A percentile compares a stretch with the other conserved stretches of the same genome.
These are phyloP conservation scores for Dactylellina leptospora DNA, from an alignment of 2,329 filamentous ascomycete genomes.

Conservation along the genomic window DNA sequence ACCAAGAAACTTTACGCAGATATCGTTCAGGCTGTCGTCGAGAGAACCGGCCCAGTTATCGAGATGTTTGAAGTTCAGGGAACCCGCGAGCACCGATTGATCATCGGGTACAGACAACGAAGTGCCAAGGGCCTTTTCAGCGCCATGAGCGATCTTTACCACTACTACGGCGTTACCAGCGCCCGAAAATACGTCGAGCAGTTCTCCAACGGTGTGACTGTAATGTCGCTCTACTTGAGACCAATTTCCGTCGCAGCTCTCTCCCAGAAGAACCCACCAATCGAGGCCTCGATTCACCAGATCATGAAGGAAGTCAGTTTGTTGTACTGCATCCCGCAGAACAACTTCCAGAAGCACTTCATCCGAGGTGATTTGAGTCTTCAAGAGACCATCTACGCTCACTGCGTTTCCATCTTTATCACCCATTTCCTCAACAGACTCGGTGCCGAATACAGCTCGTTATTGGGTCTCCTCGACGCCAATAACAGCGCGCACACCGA, in stretches of 20 bases:
- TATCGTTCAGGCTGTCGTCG: constrained; percentile 85
- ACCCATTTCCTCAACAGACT: constrained; percentile 98
- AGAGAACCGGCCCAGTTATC: constrained; percentile 89
- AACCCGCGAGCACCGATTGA: constrained; percentile 88
- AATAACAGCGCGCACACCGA: constrained; percentile 86
- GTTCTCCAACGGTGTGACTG: constrained; percentile 97
- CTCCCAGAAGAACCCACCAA: constrained; percentile 73
- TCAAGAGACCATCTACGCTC: constrained; percentile 96
- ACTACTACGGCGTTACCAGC: constrained; percentile 97
- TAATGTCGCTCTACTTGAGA: constrained; percentile 93
- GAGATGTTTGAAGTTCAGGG: constrained; percentile 97
- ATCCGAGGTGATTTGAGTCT: constrained; percentile 84
- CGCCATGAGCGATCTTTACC: constrained; percentile 92
- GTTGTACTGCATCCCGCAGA: constrained; percentile 96
- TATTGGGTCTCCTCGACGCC: constrained; percentile 79
- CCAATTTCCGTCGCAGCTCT: constrained; percentile 68
- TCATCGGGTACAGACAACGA: constrained; percentile 91
- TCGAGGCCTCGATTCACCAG: constrained; percentile 95
- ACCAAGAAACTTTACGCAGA: constrained; percentile 96
- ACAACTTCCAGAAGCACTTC: constrained; percentile 92
- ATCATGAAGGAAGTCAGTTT: constrained; percentile 99
- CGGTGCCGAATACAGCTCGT: constrained; percentile 84
- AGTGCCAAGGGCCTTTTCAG: constrained; percentile 94
- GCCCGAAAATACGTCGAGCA: constrained; percentile 98
- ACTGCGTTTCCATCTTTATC: constrained; percentile 97